phyloP scores from a whole-genome alignment of 345 rosid species.

The Iberis pinnata region DNA sequence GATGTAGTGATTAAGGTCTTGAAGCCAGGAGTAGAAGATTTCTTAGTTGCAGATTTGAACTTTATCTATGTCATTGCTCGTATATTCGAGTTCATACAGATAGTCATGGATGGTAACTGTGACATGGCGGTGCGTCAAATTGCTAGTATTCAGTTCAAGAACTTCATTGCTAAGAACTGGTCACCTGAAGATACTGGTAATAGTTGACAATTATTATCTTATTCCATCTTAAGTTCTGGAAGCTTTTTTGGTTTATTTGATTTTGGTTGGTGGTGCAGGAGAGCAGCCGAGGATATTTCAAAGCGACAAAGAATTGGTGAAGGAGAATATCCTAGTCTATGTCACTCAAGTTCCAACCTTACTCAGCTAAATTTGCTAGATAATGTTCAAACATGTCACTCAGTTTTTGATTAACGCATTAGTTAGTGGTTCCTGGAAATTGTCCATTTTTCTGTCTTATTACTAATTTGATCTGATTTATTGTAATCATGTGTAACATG shows the following conservation, averaged over 20 bases:
- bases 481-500: not conserved
- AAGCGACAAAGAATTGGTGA: conserved; percentile 74
- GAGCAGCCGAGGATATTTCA: conserved; percentile 58
- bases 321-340: conserved; percentile 79
- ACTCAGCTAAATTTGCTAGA: conserved; percentile 48
- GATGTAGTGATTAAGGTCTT: conserved; percentile 91
- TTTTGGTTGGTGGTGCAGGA: conserved; percentile 36
- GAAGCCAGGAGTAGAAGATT: conserved; percentile 68
- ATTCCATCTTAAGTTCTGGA: not conserved
- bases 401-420: too few relatives aligned
- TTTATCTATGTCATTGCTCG: conserved; percentile 82
- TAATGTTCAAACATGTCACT: not conserved
- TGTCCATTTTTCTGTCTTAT: not conserved
- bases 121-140: conserved; percentile 89
- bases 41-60: conserved; percentile 89
- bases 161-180: conserved; percentile 93
- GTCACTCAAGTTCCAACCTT: conserved; percentile 85
- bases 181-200: conserved; percentile 49
- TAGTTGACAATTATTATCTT: not conserved
- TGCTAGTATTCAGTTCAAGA: conserved; percentile 95
- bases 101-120: conserved; percentile 70
- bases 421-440: conserved; percentile 9
- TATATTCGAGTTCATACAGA: conserved; percentile 89
- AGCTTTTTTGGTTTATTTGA: not conserved
- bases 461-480: not conserved